Conservation (phyloP, 495 filamentous ascomycete species). For the Penicillium turbatum region DNA sequence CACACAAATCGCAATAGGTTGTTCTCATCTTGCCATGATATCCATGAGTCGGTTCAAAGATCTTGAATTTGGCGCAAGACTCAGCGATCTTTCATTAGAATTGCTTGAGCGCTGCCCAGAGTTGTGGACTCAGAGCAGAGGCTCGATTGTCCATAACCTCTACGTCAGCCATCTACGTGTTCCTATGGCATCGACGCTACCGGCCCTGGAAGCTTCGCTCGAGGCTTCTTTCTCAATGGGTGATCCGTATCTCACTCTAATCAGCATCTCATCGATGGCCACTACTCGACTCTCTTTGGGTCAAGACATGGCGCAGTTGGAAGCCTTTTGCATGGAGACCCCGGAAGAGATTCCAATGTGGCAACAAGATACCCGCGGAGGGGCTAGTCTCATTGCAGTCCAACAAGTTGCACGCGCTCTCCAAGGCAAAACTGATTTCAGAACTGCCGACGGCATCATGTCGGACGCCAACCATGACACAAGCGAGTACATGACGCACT, state of each 20-base stretch:
- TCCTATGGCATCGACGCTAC: slow-evolving; percentile 56
- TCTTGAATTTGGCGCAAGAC: slow-evolving; percentile 59
- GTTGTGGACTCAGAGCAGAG: slow-evolving; percentile 63
- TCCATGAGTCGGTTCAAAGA: slow-evolving; percentile 69
- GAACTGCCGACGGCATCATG: slow-evolving; percentile 55
- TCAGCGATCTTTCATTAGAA: slow-evolving; percentile 60
- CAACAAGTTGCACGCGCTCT: slow-evolving; percentile 70
- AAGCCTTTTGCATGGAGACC: slow-evolving; percentile 66
- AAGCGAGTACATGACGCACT: slow-evolving; percentile 55
- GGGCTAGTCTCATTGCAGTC: slow-evolving; percentile 64
- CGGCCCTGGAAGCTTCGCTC: slow-evolving; percentile 60
- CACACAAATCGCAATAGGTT: slow-evolving; percentile 71
- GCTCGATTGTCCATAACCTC: slow-evolving; percentile 65
- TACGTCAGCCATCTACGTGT: slow-evolving; percentile 71
- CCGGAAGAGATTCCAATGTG: slow-evolving; percentile 74
- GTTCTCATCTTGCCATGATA: slow-evolving; percentile 70
- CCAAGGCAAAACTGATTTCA: slow-evolving; percentile 73
- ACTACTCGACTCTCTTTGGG: slow-evolving; percentile 67
- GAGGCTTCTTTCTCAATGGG: slow-evolving; percentile 68
- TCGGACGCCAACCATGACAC: slow-evolving; percentile 67
- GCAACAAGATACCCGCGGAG: slow-evolving; percentile 73
- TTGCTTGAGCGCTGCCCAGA: slow-evolving; percentile 65
- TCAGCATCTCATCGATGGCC: slow-evolving; percentile 68
- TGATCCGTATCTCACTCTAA: slow-evolving; percentile 69
- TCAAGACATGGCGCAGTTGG: slow-evolving; percentile 70